Base-by-base conservation (phyloP, 306 rosid genomes). In the Corylus heterophylla region DNA sequence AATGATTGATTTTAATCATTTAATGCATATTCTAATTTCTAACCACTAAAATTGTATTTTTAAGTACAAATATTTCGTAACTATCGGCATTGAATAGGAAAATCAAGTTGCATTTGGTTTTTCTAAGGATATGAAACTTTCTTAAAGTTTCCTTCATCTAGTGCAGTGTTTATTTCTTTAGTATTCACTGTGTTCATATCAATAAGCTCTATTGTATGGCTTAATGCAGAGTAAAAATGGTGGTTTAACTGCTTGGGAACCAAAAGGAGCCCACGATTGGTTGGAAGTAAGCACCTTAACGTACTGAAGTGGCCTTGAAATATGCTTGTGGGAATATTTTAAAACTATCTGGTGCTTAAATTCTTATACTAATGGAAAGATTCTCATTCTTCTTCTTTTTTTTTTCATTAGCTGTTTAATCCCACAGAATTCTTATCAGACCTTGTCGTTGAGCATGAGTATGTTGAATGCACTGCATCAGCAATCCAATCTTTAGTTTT, bases 191-290 rank as follows among this genome's bases (percentile, higher is more conserved):
- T 8, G 11, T 16, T 64, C 31, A 16, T 39, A 27, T 55, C 12
- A 17, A 56, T 29, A 18, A 4, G 29, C 39, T 44, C 5, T 13
- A 27, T n/a, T 14, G 3, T 31, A 63, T 12, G 7, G 13, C 20
- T 37, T 47, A 12, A 25, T 79, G 78, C 58, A 93, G 94, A 86
- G 98, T 86, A 76, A 88, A 74, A 91, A 83, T 3, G 98, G 98
- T 20, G 98, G 97, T 52, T 80, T 89, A 37, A n/a, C 94, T 6
- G 91, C 85, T 0, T 93, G 98, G 97, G 94, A 92, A 73, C 90
- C 89, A n/a, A 71, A 85, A 52, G 76, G 85, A 52, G 92, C 78
- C 27, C 85, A 81, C 74, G 82, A 86, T 0, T 91, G 93, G 96
- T 78, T 89, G 45, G 93, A 91, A 77, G 96, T 91, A 79, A 80